Base-by-base conservation (phyloP, 306 rosid species). In the Carpinus viminea region DNA sequence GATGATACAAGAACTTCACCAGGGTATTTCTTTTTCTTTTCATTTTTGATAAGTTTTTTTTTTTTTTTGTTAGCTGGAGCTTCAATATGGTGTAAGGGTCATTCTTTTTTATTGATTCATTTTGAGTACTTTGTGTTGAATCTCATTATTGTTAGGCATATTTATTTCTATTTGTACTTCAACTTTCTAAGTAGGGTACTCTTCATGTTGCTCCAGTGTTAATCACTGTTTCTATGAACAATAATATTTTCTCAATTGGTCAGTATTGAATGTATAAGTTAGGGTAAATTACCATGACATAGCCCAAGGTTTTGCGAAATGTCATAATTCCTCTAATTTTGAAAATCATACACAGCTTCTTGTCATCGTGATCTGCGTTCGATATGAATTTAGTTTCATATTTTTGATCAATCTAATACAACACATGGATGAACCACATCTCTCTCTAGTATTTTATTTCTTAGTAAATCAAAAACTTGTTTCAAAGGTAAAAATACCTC, bases 201-300 rank as follows among this genome's bases (percentile, higher is more conserved):
- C 8, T 41, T 4, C 45, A 41, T 1, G 45, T 41, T 41, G 6
- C 45, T 41, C 6, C 7, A 41, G 45, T 41, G 45, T 6, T 41
- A 41, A 5, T 41, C 45, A 41, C 6, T 73, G 80, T 77, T 73
- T 48, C 26, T 51, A 62, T 52, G 18, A 68, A 69, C 45, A 62
- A 65, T 47, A 64, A 43, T 57, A 57, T 57, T 81, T 47, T 75
- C 73, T 47, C 56, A 7, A 10, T 38, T 1, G 56, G 5, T n/a
- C 16, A 6, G 18, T 52, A 52, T 15, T 4, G 20, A 52, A 52
- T 13, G 15, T 51, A 5, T 15, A 41, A 41, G 56, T 51, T 6
- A 12, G 56, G 56, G 18, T 15, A 52, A 52, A 52, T 52, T 52
- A 52, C 18, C 18, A 15, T 15, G 56, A 17, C 56, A 4, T 52